phyloP scores from a whole-genome alignment of 306 rosid genomes.

The Oxytropis ochrocephala region DNA sequence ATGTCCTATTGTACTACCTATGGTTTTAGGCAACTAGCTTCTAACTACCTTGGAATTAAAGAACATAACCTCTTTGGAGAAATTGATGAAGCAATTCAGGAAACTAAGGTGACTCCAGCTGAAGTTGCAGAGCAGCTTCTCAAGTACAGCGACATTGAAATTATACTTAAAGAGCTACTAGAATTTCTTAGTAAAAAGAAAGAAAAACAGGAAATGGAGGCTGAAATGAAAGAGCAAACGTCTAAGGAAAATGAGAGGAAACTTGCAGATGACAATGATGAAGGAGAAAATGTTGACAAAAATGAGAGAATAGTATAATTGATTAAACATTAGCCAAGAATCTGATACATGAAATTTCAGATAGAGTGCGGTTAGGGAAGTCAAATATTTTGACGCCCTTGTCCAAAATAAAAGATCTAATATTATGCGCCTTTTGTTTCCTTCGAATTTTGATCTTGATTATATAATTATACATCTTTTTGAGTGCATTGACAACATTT shows the following conservation, averaged over 20 bases:
- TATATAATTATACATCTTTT: not conserved
- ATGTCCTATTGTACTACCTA: conserved; percentile 34
- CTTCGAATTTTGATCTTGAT: not conserved
- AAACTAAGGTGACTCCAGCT: conserved; percentile 32
- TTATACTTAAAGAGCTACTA: not conserved
- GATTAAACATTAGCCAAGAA: not conserved
- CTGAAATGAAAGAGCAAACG: not conserved
- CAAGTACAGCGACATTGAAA: conserved; percentile 14
- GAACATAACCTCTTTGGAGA: conserved; percentile 7
- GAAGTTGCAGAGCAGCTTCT: conserved; percentile 40
- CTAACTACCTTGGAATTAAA: conserved; percentile 26
- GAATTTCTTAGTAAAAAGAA: conserved; percentile 17
- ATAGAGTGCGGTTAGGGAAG: not conserved
- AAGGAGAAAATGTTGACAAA: not conserved
- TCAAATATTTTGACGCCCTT: too few relatives aligned
- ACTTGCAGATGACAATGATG: not conserved
- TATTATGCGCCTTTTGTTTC: not conserved
- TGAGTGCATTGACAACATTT: too few relatives aligned
- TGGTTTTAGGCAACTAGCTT: conserved; percentile 28
- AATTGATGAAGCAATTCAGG: conserved; percentile 24
- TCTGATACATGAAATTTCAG: not conserved
- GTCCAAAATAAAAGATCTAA: too few relatives aligned
- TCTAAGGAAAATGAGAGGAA: not conserved
- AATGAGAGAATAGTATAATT: not conserved
- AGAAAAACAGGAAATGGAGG: conserved; percentile 6